These are phyloP conservation scores for Acanthamoeba sp. DNA, from an alignment of 208 protist genomes.

Conservation along the genomic window DNA sequence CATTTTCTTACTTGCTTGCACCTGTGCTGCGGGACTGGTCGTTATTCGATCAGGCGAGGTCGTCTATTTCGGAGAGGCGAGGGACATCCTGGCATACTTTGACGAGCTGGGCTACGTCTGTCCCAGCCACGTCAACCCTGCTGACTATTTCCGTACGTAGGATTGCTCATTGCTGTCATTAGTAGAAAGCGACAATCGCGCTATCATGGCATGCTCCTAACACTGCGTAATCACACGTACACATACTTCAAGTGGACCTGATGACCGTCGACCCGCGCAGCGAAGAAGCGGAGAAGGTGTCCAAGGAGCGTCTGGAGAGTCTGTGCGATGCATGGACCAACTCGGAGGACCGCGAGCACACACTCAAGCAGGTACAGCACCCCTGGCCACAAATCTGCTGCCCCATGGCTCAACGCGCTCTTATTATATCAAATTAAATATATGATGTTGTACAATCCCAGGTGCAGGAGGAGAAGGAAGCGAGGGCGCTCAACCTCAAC, in stretches of 20 bases:
- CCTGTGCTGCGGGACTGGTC: no score
- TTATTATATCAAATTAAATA: not conserved
- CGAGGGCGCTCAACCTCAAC: not conserved
- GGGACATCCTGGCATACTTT: constrained; percentile 64
- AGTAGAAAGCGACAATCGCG: no score
- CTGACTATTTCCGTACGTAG: constrained; percentile 71
- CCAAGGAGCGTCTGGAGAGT: not conserved
- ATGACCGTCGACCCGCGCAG: constrained; percentile 30
- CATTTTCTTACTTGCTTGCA: no score
- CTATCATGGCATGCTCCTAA: no score
- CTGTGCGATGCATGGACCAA: not conserved
- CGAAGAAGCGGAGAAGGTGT: not conserved
- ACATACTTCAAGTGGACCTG: no score
- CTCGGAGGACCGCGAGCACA: not conserved
- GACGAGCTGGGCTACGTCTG: constrained; percentile 72
- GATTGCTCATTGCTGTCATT: no score
- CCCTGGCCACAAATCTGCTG: not conserved
- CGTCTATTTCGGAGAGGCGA: constrained; percentile 52
- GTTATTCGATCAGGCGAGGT: constrained; percentile 4
- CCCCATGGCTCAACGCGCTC: no score
- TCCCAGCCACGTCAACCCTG: constrained; percentile 73
- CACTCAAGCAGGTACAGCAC: not conserved
- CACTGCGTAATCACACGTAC: no score
- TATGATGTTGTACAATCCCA: not conserved
- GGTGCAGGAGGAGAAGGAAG: not conserved